Base-by-base conservation (phyloP, 768 basidiomycete species). In the Collybia sp. region DNA sequence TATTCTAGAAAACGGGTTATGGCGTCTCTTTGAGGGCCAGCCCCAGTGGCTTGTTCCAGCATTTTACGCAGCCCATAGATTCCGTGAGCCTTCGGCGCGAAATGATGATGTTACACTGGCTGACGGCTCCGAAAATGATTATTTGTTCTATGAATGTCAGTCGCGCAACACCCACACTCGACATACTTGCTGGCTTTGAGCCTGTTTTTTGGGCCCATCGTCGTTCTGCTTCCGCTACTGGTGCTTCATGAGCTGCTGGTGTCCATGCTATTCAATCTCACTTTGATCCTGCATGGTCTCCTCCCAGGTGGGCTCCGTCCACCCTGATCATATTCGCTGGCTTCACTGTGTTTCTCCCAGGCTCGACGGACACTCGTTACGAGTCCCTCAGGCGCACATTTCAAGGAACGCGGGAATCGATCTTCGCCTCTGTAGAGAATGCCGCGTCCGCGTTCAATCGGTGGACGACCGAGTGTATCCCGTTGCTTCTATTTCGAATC, bases 121-220 rank as follows among this genome's bases (percentile, higher is more conserved):
- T 25, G 25, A 25, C 8, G 25, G 25, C 25, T 25, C 25, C 25
- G 25, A 25, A 3, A 25, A 25, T 4, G 4, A 8, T 25, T 25
- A 8, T 25, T 25, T 25, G 25, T 25, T 25, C 25, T 8, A 25
- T 25, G 25, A 4, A 25, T 8, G 25, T 25, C 25, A 25, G 25
- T 25, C 8, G 25, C 25, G 25, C 25, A 25, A 25, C 25, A 25
- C 25, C 25, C 25, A 3, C 25, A 25, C 25, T 25, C 25, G 4
- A 25, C 25, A 25, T 25, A 25, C 25, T 8, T 25, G 25, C 25
- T 25, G 25, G 25, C 25, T 25, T 25, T 25, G 8, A 25, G 25
- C 25, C 25, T 71, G 42, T 73, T 73, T 52, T 69, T 72, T 30
- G 72, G 72, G 11, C 72, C 72, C 17, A 68, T 71, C 42, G 62